A percentile compares a stretch with the other conserved stretches of the same genome.
Evolutionary conservation across 768 basidiomycete species (phyloP).

Genomic region (Psilocybe subaeruginosa): DNA sequence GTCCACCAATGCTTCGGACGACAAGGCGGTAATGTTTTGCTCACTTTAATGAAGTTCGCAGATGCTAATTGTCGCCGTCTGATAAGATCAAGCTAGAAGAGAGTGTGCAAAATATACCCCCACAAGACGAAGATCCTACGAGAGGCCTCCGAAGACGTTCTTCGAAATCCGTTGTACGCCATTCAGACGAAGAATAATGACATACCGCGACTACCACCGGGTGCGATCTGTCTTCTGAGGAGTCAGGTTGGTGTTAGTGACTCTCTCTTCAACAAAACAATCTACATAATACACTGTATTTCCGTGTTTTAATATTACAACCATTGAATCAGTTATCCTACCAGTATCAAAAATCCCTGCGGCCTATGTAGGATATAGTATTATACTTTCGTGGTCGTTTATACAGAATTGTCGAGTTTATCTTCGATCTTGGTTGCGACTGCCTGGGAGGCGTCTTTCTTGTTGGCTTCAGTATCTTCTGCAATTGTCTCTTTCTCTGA

Average conservation of each 20-base stretch:
- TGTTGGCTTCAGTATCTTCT: not conserved
- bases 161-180: conserved; percentile 39
- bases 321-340: not conserved
- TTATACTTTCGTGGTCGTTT: too few relatives aligned
- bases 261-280: not conserved
- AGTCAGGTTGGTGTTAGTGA: not conserved
- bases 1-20: conserved; percentile 25
- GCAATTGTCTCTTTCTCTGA: not conserved
- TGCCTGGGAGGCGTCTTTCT: not conserved
- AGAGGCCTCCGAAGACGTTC: conserved; percentile 47
- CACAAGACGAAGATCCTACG: conserved; percentile 26
- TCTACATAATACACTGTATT: conserved; percentile 9
- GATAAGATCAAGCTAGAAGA: conserved; percentile 1
- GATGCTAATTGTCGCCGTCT: conserved; percentile 10
- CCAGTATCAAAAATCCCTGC: not conserved
- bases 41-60: not conserved
- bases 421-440: not conserved
- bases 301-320: not conserved
- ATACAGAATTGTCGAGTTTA: not conserved
- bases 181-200: conserved; percentile 33
- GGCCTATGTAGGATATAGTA: too few relatives aligned
- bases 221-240: too few relatives aligned
- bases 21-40: conserved; percentile 22
- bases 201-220: not conserved
- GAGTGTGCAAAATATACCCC: not conserved